Conservation (phyloP, 2,329 filamentous ascomycete species). For the Parastagonospora avenae region DNA sequence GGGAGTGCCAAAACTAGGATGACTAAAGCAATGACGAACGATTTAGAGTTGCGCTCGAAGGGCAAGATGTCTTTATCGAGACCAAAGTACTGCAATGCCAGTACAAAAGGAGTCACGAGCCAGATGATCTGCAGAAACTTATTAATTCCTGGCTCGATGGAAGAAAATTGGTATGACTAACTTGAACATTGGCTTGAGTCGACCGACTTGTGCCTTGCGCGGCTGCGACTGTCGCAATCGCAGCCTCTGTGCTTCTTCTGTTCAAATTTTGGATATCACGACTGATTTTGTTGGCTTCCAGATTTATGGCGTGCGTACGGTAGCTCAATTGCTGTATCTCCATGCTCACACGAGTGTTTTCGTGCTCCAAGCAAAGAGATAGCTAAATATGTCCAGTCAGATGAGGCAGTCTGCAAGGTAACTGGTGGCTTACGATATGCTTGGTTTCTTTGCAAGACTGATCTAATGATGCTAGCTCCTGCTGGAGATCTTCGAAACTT, state of each 20-base stretch:
- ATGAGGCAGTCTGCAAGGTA: too few species aligned
- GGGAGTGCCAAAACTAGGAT: conserved; percentile 4
- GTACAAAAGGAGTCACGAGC: conserved; percentile 4
- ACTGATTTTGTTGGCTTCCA: too few species aligned
- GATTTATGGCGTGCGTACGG: too few species aligned
- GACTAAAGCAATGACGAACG: conserved; percentile 1
- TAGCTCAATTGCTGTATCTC: too few species aligned
- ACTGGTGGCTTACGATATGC: too few species aligned
- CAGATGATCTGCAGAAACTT: not conserved
- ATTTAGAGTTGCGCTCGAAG: conserved; percentile 4
- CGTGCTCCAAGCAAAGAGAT: too few species aligned
- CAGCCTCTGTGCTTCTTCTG: conserved; percentile 1
- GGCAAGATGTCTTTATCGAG: conserved; percentile 4
- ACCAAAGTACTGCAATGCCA: conserved; percentile 11
- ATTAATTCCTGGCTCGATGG: not conserved
- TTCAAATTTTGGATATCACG: conserved; percentile 4
- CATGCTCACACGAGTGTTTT: too few species aligned
- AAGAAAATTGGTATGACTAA: not conserved
- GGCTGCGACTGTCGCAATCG: conserved; percentile 1
- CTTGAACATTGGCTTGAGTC: conserved; percentile 9
- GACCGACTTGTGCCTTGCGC: conserved; percentile 5
- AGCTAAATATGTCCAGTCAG: too few species aligned
- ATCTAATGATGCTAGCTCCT: too few species aligned
- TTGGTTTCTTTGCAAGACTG: too few species aligned
- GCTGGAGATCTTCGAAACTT: too few species aligned